These are phyloP conservation scores for Teratosphaeriaceae sp. DNA, from an alignment of 2,329 filamentous ascomycete species.

Conservation along the genomic window DNA sequence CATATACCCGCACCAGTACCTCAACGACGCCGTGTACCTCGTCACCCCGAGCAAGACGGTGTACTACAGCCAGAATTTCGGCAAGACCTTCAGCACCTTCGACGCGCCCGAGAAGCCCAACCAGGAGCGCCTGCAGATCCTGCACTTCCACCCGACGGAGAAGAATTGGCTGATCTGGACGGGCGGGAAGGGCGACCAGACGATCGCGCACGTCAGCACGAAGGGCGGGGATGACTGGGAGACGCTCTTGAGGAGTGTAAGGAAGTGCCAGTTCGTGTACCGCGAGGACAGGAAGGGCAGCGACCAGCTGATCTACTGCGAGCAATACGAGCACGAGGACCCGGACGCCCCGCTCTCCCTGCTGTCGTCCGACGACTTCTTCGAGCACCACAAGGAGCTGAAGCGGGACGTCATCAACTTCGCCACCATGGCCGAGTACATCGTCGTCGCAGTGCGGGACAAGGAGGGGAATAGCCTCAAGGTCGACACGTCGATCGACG, in stretches of 20 bases:
- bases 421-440: constrained; percentile 94
- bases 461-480: constrained; percentile 63
- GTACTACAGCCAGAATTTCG: constrained; percentile 76
- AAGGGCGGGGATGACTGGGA: constrained; percentile 76
- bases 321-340: constrained; percentile 58
- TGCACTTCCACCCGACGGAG: constrained; percentile 76
- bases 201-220: constrained; percentile 66
- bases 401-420: constrained; percentile 74
- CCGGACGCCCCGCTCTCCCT: constrained; percentile 59
- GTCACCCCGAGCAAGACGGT: constrained; percentile 62
- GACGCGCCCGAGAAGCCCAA: constrained; percentile 59
- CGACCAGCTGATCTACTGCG: constrained; percentile 58
- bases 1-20: constrained; percentile 72
- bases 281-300: constrained; percentile 51
- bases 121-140: constrained; percentile 45
- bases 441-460: constrained; percentile 71
- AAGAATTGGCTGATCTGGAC: constrained; percentile 92
- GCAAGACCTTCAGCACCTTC: constrained; percentile 66
- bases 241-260: constrained; percentile 64
- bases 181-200: constrained; percentile 57
- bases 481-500: constrained; percentile 80
- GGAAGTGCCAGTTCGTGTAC: constrained; percentile 83
- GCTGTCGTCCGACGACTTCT: constrained; percentile 72
- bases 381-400: constrained; percentile 57
- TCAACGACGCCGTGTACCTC: constrained; percentile 83